A percentile compares a stretch with the other conserved stretches of the same genome.
phyloP scores from a whole-genome alignment of 2,329 filamentous ascomycete genomes.

The Biscogniauxia marginata region DNA sequence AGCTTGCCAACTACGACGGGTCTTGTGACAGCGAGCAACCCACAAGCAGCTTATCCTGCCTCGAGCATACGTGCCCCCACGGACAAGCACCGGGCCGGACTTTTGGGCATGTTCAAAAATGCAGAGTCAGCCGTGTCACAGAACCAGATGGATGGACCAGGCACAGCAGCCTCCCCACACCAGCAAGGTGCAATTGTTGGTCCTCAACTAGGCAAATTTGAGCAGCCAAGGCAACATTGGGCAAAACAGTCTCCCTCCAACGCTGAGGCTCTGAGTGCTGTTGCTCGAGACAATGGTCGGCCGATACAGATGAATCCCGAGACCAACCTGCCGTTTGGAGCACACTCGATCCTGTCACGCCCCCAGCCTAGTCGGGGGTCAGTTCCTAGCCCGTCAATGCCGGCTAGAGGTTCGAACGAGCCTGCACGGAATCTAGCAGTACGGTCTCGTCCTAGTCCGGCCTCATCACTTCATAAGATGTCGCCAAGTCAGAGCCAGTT shows the following conservation, averaged over 20 bases:
- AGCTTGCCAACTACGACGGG: conserved; percentile 9
- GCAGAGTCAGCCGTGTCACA: conserved; percentile 27
- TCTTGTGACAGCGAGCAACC: conserved; percentile 9
- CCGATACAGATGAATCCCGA: conserved; percentile 37
- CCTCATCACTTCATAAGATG: conserved; percentile 14
- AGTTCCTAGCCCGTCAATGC: conserved; percentile 16
- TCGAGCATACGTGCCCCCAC: conserved; percentile 22
- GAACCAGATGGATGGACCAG: conserved; percentile 21
- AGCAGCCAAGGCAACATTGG: conserved; percentile 20
- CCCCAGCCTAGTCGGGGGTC: conserved; percentile 26
- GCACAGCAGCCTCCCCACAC: not conserved
- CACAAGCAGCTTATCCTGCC: conserved; percentile 13
- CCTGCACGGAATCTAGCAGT: conserved; percentile 11
- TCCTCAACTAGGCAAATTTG: conserved; percentile 7
- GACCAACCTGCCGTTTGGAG: conserved; percentile 39
- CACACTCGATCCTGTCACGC: conserved; percentile 39
- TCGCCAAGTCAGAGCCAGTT: conserved; percentile 21
- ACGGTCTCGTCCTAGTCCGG: conserved; percentile 21
- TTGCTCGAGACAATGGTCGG: conserved; percentile 30
- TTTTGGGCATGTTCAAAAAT: conserved; percentile 56
- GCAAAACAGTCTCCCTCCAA: conserved; percentile 18
- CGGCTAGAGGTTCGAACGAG: conserved; percentile 15
- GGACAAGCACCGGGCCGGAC: conserved; percentile 45
- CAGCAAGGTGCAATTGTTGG: conserved; percentile 1
- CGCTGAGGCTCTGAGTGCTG: conserved; percentile 27